These are phyloP conservation scores for Colletotrichum siamense DNA, from an alignment of 2,329 filamentous ascomycete genomes.

Conservation along the genomic window DNA sequence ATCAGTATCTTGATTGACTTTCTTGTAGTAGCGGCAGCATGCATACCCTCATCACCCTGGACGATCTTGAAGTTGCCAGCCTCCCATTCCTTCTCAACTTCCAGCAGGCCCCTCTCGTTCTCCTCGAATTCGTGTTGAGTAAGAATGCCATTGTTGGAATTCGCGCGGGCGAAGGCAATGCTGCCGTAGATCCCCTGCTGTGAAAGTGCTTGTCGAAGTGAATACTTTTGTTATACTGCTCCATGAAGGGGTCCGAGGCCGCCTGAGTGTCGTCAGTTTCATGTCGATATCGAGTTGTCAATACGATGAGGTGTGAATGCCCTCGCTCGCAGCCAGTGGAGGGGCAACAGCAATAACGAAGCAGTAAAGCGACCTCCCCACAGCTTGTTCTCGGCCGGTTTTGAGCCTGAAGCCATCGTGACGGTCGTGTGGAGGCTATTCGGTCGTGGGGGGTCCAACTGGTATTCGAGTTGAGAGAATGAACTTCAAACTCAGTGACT, in stretches of 20 bases:
- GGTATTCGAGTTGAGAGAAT: not conserved
- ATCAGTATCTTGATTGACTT: slow-evolving; percentile 39
- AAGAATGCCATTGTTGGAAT: slow-evolving; percentile 77
- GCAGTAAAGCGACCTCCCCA: slow-evolving; percentile 49
- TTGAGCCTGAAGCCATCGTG: slow-evolving; percentile 33
- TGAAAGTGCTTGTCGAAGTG: slow-evolving; percentile 81
- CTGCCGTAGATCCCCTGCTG: slow-evolving; percentile 80
- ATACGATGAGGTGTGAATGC: not conserved
- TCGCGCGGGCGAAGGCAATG: slow-evolving; percentile 83
- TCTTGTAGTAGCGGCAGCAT: not conserved
- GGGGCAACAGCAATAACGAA: slow-evolving; percentile 24
- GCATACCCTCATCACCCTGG: slow-evolving; percentile 35
- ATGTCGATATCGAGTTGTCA: not conserved
- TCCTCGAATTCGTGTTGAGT: slow-evolving; percentile 73
- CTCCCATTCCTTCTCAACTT: slow-evolving; percentile 61
- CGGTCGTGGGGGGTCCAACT: not conserved
- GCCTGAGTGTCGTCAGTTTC: slow-evolving; percentile 53
- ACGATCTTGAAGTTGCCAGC: slow-evolving; percentile 54
- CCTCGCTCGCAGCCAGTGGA: not conserved
- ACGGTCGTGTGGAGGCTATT: not conserved
- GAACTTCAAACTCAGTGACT: not conserved
- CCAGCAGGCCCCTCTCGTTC: slow-evolving; percentile 74
- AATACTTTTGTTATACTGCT: slow-evolving; percentile 82
- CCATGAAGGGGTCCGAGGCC: slow-evolving; percentile 87
- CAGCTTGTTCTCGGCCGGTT: slow-evolving; percentile 35